Conservation (phyloP, 495 filamentous ascomycete species). For the Penicillium salamii region DNA sequence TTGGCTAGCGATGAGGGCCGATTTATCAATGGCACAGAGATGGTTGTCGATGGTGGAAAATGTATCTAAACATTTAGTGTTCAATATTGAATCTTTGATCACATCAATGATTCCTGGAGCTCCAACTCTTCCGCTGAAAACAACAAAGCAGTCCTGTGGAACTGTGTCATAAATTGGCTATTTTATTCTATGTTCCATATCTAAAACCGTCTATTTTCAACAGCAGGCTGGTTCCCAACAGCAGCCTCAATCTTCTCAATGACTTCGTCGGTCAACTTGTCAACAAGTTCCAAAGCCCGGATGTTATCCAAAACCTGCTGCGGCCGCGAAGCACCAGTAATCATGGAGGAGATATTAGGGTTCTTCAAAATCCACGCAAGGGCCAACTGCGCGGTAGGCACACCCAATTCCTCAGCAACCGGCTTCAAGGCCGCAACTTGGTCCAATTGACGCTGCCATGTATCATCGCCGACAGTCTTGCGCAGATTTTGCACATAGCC, state of each 20-base stretch:
- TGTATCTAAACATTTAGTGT: conserved; percentile 26
- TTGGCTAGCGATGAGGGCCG: conserved; percentile 64
- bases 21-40: conserved; percentile 64
- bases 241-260: conserved; percentile 67
- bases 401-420: conserved; percentile 64
- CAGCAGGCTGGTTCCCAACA: conserved; percentile 60
- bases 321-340: conserved; percentile 70
- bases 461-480: conserved; percentile 21
- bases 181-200: too few species aligned
- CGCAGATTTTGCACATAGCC: conserved; percentile 30
- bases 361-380: conserved; percentile 82
- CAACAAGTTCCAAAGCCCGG: conserved; percentile 55
- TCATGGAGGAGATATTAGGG: conserved; percentile 67
- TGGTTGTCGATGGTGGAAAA: conserved; percentile 40
- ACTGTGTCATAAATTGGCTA: too few species aligned
- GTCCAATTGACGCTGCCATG: conserved; percentile 20
- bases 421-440: conserved; percentile 47
- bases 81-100: too few species aligned
- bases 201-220: conserved; percentile 21
- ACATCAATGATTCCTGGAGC: too few species aligned
- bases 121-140: too few species aligned
- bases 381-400: conserved; percentile 63
- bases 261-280: conserved; percentile 64
- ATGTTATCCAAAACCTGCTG: conserved; percentile 75
- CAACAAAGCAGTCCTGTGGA: too few species aligned